Base-by-base conservation (phyloP, 257 asterid genomes). In the Solanum chiquidenum region DNA sequence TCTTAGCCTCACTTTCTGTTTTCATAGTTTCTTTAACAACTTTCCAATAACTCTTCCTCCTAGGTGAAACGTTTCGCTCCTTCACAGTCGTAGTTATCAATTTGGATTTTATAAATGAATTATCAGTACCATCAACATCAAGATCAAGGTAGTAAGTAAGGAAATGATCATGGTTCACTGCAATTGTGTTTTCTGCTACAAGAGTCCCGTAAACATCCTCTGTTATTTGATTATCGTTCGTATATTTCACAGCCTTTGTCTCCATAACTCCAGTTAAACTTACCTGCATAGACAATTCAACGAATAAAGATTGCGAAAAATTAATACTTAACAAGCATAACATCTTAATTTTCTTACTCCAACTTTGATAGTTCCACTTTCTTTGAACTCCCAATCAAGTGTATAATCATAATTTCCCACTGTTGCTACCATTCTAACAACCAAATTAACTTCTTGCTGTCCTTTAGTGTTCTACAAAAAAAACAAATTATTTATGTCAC, bases 381-480 rank as follows among this genome's bases (percentile, higher is more conserved):
- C 92, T 91, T 95, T 94, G 95, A 95, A 95, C 88, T 92, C 96
- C 98, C 98, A 95, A 74, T 94, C 98, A 72, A 95, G 94, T 49
- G 92, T 88, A 46, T 93, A 95, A 71, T 95, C 98, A 88, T 94
- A 94, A 86, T 93, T 95, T 73, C 98, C 98, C 13, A 92, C 94
- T 4, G 95, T 93, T 35, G 96, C 93, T 71, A 95, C 94, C 98
- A 95, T 93, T 86, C 98, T 92, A 2, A 92, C 98, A 79, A 94
- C 93, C 90, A 94, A 86, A 88, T 66, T 93, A 20, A 90, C 88
- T 88, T 94, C 98, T 35, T 91, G 86, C 74, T 92, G 92, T 46
- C 95, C 95, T 84, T 91, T 91, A 69, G 82, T 90, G 23, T 90
- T 90, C 98, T 95, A 90, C 90, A 90, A 87, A 85, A 85, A 84